Percentiles rank a stretch among this genome's conserved stretches.
Evolutionary conservation across 164 flowering plant species (phyloP).

Genomic region (Hamamelis virginiana): DNA sequence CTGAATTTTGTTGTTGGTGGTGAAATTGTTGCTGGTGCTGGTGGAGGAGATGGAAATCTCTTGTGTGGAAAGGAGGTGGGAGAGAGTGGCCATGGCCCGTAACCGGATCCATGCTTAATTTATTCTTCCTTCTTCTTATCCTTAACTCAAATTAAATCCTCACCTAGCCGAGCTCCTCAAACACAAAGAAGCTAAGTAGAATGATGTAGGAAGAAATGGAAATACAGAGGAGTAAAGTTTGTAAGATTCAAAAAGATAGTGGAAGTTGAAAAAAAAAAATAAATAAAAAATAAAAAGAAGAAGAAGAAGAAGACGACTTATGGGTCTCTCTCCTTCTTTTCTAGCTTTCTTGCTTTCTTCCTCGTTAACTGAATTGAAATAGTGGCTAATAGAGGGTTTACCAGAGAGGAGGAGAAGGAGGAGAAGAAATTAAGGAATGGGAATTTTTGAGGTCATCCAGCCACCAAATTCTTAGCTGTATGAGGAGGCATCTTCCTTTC

Average conservation of each 20-base stretch:
- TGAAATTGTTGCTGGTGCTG: slow-evolving; percentile 16
- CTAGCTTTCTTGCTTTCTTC: background rate
- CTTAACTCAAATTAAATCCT: background rate
- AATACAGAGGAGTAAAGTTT: slow-evolving; percentile 4
- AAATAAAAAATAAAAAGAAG: no score
- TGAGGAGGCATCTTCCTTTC: background rate
- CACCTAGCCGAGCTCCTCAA: no score
- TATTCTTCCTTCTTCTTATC: background rate
- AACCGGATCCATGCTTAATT: slow-evolving; percentile 38
- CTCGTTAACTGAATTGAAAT: slow-evolving; percentile 3
- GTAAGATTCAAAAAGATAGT: slow-evolving; percentile 1
- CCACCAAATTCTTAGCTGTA: slow-evolving; percentile 24
- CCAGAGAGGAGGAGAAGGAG: slow-evolving; percentile 1
- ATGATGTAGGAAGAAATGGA: background rate
- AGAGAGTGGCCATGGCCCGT: slow-evolving; percentile 44
- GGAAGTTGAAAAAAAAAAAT: slow-evolving; percentile 1
- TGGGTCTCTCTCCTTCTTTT: slow-evolving; percentile 7
- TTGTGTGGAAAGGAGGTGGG: slow-evolving; percentile 57
- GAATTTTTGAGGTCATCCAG: slow-evolving; percentile 16
- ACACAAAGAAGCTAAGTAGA: background rate
- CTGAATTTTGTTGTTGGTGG: slow-evolving; percentile 33
- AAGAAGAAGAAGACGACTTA: slow-evolving; percentile 4
- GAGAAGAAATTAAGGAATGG: slow-evolving; percentile 7
- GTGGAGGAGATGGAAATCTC: slow-evolving; percentile 55
- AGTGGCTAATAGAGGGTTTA: background rate